Conservation (phyloP, 805 yeast species). For the Diddensiella caesifluorescens region DNA sequence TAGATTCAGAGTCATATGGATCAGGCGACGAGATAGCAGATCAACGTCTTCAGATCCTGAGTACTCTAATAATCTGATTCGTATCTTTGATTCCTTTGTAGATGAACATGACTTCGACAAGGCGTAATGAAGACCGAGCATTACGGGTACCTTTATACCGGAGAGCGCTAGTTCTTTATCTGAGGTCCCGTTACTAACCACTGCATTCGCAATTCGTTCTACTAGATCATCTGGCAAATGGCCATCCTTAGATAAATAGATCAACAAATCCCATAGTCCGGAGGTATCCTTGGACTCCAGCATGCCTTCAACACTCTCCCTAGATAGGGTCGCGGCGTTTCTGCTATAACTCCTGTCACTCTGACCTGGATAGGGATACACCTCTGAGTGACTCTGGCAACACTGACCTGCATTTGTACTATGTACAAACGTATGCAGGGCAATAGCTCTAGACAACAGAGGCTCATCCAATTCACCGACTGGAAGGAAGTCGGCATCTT, state of each 20-base stretch:
- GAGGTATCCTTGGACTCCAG: constrained; percentile 1
- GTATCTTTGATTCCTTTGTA: constrained; percentile 11
- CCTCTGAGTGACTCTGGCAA: too few species aligned
- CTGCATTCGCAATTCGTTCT: not conserved
- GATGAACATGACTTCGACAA: not conserved
- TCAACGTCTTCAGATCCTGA: constrained; percentile 8
- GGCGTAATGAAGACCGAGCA: constrained; percentile 11
- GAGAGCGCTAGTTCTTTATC: not conserved
- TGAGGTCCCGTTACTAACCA: not conserved
- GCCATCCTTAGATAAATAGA: constrained; percentile 1
- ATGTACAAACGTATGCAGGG: constrained; percentile 17
- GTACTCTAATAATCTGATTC: constrained; percentile 11
- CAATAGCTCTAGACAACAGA: constrained; percentile 10
- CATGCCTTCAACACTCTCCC: not conserved
- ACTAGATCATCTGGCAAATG: constrained; percentile 3
- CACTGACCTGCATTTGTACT: not conserved
- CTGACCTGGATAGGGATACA: too few species aligned
- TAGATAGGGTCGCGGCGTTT: not conserved
- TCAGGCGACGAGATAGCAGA: constrained; percentile 9
- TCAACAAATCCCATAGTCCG: constrained; percentile 9
- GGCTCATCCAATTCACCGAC: constrained; percentile 19
- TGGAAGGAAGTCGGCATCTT: constrained; percentile 18
- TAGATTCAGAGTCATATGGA: constrained; percentile 10
- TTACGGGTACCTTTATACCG: not conserved
- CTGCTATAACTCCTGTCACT: too few species aligned